Base-by-base conservation (phyloP, 2,329 filamentous ascomycete species). In the Teratosphaeria gauchensis region DNA sequence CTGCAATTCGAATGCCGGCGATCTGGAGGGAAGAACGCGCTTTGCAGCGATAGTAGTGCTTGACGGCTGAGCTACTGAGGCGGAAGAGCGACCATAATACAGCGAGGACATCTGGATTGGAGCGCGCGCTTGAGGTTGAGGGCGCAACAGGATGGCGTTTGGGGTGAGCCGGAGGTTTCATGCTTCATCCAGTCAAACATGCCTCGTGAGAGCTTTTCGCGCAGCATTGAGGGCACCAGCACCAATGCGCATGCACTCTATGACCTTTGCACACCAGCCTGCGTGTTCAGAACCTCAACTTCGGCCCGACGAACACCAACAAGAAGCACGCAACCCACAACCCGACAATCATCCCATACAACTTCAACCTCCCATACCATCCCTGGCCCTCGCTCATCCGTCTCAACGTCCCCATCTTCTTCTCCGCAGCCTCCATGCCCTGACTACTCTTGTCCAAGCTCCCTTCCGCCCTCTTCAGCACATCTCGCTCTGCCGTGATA, bases 361-460 rank as follows among this genome's bases (percentile, higher is more conserved):
- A 78, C 75, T 71, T 72, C 3, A 92, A 79, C 78, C 95, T 83
- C 56, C 92, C 78, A 84, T 83, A 90, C 88, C 88, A 95, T 0
- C 91, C 91, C 71, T 87, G 86, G 3, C 91, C 92, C 76, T 96
- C 92, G 16, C 87, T 90, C 85, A 95, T 90, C 56, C 81, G 81
- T 65, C 84, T 79, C 70, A 97, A 73, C 67, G 83, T 80, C 1
- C 89, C 87, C 89, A 97, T 95, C 62, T 84, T 79, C 63, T 84
- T 82, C 56, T 84, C 84, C 3, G 92, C 90, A 1, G 84, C 82
- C 61, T 91, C 86, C 82, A 97, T 87, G 19, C 86, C 86, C 53
- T 80, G 76, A 60, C 87, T 85, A 66, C 87, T 95, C 72, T 84
- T 86, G 68, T 92, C 88, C 65, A 97, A 80, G 0, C 89, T 89